Base-by-base conservation (phyloP, 2,329 filamentous ascomycete genomes). In the Ascochyta pisi region DNA sequence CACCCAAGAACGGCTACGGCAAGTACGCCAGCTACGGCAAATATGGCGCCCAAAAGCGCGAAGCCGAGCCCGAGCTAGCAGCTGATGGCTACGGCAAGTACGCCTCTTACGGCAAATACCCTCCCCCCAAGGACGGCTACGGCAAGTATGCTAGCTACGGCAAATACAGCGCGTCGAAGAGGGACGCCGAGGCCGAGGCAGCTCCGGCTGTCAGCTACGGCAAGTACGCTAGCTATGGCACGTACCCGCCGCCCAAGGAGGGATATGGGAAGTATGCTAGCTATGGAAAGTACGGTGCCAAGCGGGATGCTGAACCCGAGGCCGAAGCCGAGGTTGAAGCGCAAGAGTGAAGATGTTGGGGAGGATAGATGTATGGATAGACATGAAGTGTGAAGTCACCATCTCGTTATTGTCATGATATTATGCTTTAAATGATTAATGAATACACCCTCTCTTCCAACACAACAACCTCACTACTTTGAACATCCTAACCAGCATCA, bases 261-360 rank as follows among this genome's bases (percentile, higher is more conserved):
- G 58, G 58, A 5, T 68, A 68, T 24, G 61, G 60, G 3, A 38
- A 39, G 6, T 67, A 67, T 22, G 61, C 58, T 4, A 37, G 16
- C 23, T 67, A 67, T 50, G 62, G 58, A 4, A 50, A 55, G 15
- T 63, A 63, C 44, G 38, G 26, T 15, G 40, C 39, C 2, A 35
- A 54, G 38, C 23, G 15, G 2, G 27, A 51, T 27, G 40, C 40
- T 2, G n/a, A 43, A n/a, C 26, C 31, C 2, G 44, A 48, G 16
- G 15, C 40, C 1, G 26, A 43, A 3, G 15, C 31, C 2, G 50
- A 54, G 16, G 50, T 31, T 3, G 50, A 47, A 15, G 23, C 37
- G 23, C 34, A 52, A 27, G 27, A 33, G 41, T 43, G 15, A 34
- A 15, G 41, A 31, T 19, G 19, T 19, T 19, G 3, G 19, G 19